Evolutionary conservation across 2,329 filamentous ascomycete genomes (phyloP), one percentile per base, ranked within the genome.

Genomic region (Penicillium sp.): DNA sequence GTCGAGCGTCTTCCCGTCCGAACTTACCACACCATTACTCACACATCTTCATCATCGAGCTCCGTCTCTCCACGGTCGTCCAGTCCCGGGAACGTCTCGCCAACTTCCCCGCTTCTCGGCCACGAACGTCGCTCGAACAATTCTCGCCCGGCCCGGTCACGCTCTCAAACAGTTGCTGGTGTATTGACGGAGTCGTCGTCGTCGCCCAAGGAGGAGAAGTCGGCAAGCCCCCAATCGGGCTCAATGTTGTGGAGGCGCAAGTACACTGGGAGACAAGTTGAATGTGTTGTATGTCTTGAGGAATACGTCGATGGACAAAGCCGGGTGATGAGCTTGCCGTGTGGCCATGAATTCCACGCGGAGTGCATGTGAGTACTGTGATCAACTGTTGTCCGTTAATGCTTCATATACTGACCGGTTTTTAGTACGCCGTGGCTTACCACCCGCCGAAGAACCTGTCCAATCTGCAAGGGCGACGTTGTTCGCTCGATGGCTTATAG

Each of bases 401-500:
- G 44, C 10, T 11, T 19, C 18, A 9, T 64, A 63, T 59, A 69
- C 70, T 70, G 61, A 66, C 22, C 31, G 37, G 22, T 39, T 31
- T 36, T 27, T 64, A 96, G 92, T 72, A 98, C 95, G 4, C 95
- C 95, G 2, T 99, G 95, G 95, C 82, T 99, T 54, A 97, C 94
- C 0, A 98, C 93, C 16, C 88, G 94, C 50, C 89, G 95, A 63
- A 89, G 95, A 63, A 99, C 95, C n/a, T 99, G 95, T 70, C 95
- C 95, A 0, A 98, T 99, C 60, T 99, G 95, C 80, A 99, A 99
- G 79, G 92, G 93, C 50, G 95, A 99, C 72, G 95, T 99, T 37
- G 94, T 99, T 16, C 76, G 79, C 44, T 81, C 79, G 1, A 71
- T 92, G 63, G 83, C 87, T 18, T 82, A 80, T 35, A 65, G 62